Conservation (phyloP, 75 land plant species). For the Cryptomeria japonica region DNA sequence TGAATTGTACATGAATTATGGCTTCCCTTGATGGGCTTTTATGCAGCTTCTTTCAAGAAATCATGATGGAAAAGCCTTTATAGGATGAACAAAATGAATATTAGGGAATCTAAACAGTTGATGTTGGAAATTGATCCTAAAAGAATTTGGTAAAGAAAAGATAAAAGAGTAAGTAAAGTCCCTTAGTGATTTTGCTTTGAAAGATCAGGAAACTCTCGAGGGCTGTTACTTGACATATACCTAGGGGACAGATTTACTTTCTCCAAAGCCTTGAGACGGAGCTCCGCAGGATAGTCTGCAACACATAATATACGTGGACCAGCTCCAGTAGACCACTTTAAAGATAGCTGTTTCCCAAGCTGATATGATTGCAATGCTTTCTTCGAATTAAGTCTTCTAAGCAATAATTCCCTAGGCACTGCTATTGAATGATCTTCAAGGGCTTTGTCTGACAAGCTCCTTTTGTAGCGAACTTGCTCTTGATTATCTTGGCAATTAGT, state of each 20-base stretch:
- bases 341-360: slow-evolving; percentile 49
- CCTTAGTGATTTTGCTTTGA: background rate
- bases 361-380: slow-evolving; percentile 41
- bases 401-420: slow-evolving; percentile 36
- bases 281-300: slow-evolving; percentile 46
- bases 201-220: slow-evolving; percentile 1
- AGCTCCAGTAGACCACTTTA: slow-evolving; percentile 56
- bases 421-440: slow-evolving; percentile 44
- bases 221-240: slow-evolving; percentile 5
- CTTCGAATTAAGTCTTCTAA: slow-evolving; percentile 50
- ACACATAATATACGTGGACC: slow-evolving; percentile 63
- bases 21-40: background rate
- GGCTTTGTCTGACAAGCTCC: slow-evolving; percentile 55
- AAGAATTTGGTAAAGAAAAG: background rate
- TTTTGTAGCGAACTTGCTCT: slow-evolving; percentile 25
- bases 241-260: slow-evolving; percentile 47
- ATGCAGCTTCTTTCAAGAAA: background rate
- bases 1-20: background rate
- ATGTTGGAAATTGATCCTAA: background rate
- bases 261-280: slow-evolving; percentile 52
- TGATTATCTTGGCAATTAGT: background rate
- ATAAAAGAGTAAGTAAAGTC: background rate
- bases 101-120: background rate
- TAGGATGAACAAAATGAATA: background rate
- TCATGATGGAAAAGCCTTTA: background rate